phyloP scores from a whole-genome alignment of 192 early-diverging fungal genomes.

The Coemansia sp. region DNA sequence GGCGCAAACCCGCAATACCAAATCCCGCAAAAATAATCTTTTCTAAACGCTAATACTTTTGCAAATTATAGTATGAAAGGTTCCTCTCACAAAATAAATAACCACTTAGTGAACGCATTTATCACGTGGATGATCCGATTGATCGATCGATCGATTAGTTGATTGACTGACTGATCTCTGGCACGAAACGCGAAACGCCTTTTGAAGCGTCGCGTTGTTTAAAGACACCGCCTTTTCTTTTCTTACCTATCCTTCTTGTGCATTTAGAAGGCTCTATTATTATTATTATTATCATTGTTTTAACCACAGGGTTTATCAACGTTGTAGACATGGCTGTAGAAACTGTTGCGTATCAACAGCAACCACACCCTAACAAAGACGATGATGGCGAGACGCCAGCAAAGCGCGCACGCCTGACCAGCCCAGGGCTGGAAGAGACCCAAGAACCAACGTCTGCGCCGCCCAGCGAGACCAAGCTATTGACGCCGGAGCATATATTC shows the following conservation, averaged over 20 bases:
- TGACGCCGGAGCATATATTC: conserved; percentile 63
- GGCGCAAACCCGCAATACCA: too few species aligned
- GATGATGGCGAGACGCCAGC: conserved; percentile 26
- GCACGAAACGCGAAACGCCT: too few species aligned
- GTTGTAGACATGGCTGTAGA: conserved; percentile 3
- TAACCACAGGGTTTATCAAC: not conserved
- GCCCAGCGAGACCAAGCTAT: conserved; percentile 21
- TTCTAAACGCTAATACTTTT: too few species aligned
- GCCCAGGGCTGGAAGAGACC: conserved; percentile 20
- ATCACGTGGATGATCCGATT: not conserved
- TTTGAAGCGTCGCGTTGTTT: too few species aligned
- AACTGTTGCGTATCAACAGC: not conserved
- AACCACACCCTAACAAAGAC: not conserved
- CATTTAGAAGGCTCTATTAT: not conserved
- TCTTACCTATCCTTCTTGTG: not conserved
- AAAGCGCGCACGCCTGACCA: conserved; percentile 41
- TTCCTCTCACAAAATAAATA: too few species aligned
- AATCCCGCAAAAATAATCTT: too few species aligned
- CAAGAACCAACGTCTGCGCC: not conserved
- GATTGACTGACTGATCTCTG: too few species aligned
- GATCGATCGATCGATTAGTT: too few species aligned
- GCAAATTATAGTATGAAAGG: too few species aligned
- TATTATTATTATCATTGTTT: too few species aligned
- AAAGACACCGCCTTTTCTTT: not conserved
- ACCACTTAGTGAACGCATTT: too few species aligned